Conservation (phyloP, 2,329 filamentous ascomycete species). For the Sporothrix mexicana region DNA sequence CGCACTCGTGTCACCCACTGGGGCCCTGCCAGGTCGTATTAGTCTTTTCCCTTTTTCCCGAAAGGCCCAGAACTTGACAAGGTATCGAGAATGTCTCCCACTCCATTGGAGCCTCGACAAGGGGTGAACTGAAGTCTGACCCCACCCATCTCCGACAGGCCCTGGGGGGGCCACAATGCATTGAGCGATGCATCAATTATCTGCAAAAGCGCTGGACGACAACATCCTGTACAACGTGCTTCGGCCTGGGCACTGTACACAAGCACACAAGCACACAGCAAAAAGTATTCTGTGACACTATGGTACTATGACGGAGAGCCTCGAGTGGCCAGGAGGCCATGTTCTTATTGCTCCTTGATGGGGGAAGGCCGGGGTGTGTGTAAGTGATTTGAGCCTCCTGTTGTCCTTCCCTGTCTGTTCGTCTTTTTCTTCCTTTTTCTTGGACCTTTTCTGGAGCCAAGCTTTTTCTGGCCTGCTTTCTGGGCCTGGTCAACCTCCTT, state of each 20-base stretch:
- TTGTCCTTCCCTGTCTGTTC: constrained; percentile 1
- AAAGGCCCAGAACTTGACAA: constrained; percentile 15
- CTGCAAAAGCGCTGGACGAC: background rate
- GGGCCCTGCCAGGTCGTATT: background rate
- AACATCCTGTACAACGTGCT: background rate
- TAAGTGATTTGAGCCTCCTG: constrained; percentile 27
- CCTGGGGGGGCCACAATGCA: constrained; percentile 10
- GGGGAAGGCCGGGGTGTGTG: background rate
- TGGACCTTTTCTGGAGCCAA: constrained; percentile 2
- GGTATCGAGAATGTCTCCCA: too few relatives aligned
- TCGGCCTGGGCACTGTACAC: too few relatives aligned
- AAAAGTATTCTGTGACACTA: background rate
- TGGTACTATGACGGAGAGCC: too few relatives aligned
- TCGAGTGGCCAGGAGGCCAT: background rate
- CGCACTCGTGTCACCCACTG: too few relatives aligned
- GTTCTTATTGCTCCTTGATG: background rate
- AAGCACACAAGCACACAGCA: too few relatives aligned
- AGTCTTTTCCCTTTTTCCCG: background rate
- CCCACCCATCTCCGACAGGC: constrained; percentile 27
- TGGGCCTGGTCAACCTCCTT: background rate
- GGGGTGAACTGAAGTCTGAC: background rate
- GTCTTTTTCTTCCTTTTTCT: constrained; percentile 9
- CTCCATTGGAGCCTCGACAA: too few relatives aligned
- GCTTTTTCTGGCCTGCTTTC: background rate
- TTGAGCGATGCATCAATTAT: constrained; percentile 10